phyloP scores from a whole-genome alignment of 352 stramenopile species.

The Globisporangium okanoganense region DNA sequence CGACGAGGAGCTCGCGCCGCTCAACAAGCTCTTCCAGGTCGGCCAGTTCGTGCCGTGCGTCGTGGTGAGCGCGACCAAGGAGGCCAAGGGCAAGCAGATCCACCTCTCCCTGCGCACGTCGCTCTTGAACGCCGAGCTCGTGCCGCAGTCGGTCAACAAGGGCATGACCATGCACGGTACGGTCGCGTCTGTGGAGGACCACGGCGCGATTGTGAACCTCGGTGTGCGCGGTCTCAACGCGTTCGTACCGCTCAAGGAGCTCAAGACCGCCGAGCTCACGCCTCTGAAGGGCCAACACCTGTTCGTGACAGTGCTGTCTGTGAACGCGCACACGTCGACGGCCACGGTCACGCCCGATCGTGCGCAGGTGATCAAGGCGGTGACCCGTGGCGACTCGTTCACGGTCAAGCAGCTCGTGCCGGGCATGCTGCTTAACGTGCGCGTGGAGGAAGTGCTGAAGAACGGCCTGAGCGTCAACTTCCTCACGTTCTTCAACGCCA shows the following conservation, averaged over 20 bases:
- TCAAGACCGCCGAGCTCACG: constrained; percentile 31
- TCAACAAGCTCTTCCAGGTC: constrained; percentile 61
- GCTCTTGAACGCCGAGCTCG: constrained; percentile 81
- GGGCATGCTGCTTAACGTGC: constrained; percentile 91
- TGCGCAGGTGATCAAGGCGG: constrained; percentile 62
- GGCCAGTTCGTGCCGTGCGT: constrained; percentile 85
- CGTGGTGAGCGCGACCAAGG: constrained; percentile 70
- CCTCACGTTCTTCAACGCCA: constrained; percentile 85
- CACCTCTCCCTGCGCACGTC: constrained; percentile 86
- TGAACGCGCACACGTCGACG: constrained; percentile 81
- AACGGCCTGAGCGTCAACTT: constrained; percentile 88
- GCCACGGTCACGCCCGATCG: constrained; percentile 63
- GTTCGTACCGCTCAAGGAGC: constrained; percentile 77
- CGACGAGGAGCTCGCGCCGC: constrained; percentile 32
- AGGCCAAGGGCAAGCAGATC: constrained; percentile 84
- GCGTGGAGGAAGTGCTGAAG: constrained; percentile 86
- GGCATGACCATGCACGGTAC: constrained; percentile 80
- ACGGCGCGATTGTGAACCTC: constrained; percentile 92
- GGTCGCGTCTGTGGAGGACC: constrained; percentile 91
- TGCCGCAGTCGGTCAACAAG: constrained; percentile 54
- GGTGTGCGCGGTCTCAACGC: constrained; percentile 71
- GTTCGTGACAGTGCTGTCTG: constrained; percentile 56
- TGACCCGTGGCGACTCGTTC: constrained; percentile 81
- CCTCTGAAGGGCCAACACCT: constrained; percentile 60
- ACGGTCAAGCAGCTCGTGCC: constrained; percentile 88